A percentile compares a stretch with the other conserved stretches of the same genome.
Conservation (phyloP, 108 stramenopile species). For the Cyclotella distinguenda region DNA sequence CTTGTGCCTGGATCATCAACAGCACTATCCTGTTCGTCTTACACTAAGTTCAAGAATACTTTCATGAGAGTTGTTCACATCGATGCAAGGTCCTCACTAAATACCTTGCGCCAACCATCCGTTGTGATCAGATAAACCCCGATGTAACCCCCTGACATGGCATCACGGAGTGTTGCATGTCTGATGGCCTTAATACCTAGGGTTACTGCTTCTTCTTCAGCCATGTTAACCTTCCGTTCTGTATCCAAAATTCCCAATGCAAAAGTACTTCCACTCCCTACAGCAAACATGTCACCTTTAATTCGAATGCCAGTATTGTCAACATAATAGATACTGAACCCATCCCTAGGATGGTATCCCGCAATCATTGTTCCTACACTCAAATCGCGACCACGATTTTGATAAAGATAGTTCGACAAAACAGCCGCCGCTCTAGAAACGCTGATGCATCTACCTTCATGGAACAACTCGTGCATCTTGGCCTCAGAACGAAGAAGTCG, state of each 20-base stretch:
- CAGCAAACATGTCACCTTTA: constrained; percentile 82
- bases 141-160: constrained; percentile 81
- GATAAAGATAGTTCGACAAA: constrained; percentile 67
- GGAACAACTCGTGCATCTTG: constrained; percentile 58
- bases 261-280: constrained; percentile 85
- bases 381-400: constrained; percentile 52
- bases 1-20: no score
- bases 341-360: constrained; percentile 62
- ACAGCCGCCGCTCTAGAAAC: constrained; percentile 75
- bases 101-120: constrained; percentile 79
- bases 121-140: constrained; percentile 80
- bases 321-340: constrained; percentile 80
- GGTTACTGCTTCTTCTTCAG: constrained; percentile 74
- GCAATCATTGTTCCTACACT: constrained; percentile 90
- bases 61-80: background rate
- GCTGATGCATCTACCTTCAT: constrained; percentile 60
- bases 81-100: constrained; percentile 73
- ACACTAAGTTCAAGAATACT: background rate
- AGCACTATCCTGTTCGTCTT: no score
- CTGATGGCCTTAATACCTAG: constrained; percentile 87
- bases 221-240: constrained; percentile 61
- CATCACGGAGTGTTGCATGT: constrained; percentile 89
- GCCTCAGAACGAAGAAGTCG: constrained; percentile 69
- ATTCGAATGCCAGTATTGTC: constrained; percentile 81
- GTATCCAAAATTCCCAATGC: constrained; percentile 87